Evolutionary conservation across 2,329 filamentous ascomycete species (phyloP).

Genomic region (Claviceps quebecensis): DNA sequence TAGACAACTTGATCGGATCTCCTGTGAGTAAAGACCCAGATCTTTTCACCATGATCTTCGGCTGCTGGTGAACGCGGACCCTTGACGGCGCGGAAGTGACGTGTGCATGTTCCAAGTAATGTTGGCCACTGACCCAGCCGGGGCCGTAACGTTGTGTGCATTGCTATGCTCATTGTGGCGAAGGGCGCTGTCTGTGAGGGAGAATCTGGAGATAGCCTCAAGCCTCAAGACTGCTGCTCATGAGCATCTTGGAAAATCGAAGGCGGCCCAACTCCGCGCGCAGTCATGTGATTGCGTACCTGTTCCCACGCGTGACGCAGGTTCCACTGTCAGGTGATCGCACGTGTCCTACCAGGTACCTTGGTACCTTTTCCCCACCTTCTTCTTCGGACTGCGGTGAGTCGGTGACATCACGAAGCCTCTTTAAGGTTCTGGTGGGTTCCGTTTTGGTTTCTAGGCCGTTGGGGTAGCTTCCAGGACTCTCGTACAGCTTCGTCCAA

Average conservation of each 20-base stretch:
- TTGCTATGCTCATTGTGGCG: constrained; percentile 24
- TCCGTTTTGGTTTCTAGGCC: constrained; percentile 15
- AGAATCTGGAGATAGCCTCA: background rate
- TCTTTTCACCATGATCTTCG: constrained; percentile 39
- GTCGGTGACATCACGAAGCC: constrained; percentile 21
- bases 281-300: constrained; percentile 12
- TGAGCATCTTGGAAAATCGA: constrained; percentile 8
- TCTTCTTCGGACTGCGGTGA: too few species aligned
- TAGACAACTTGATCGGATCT: constrained; percentile 37
- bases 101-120: constrained; percentile 27
- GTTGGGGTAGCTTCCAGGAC: constrained; percentile 10
- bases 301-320: too few species aligned
- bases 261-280: constrained; percentile 3
- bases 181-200: constrained; percentile 7
- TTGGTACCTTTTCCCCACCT: too few species aligned
- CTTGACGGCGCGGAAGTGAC: constrained; percentile 16
- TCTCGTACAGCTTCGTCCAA: constrained; percentile 2
- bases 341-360: too few species aligned
- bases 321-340: too few species aligned
- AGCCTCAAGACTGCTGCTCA: background rate
- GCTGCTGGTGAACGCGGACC: constrained; percentile 8
- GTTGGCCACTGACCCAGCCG: constrained; percentile 29
- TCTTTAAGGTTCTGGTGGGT: constrained; percentile 19
- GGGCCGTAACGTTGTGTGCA: constrained; percentile 17
- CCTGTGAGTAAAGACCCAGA: constrained; percentile 41